Conservation (phyloP, 345 rosid species). For the Bruguiera gymnorhiza region DNA sequence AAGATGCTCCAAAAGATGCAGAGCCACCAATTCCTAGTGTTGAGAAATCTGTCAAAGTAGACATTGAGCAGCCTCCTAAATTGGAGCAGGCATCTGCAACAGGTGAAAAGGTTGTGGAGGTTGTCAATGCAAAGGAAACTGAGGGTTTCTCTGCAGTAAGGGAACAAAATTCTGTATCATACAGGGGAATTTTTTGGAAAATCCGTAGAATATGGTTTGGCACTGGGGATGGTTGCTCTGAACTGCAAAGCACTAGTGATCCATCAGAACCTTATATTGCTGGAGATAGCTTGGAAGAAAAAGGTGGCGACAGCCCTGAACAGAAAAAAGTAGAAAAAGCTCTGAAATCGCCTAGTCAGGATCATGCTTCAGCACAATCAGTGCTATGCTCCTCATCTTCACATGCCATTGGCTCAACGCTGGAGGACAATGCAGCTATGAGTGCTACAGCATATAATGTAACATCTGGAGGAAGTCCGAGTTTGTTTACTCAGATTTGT, state of each 20-base stretch:
- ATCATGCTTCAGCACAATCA: conserved; percentile 7
- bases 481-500: conserved; percentile 35
- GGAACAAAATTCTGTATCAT: conserved; percentile 33
- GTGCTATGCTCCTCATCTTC: conserved; percentile 21
- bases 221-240: conserved; percentile 17
- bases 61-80: conserved; percentile 9
- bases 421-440: conserved; percentile 20
- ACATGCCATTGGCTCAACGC: conserved; percentile 22
- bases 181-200: conserved; percentile 37
- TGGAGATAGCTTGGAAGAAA: conserved; percentile 21
- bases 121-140: conserved; percentile 8
- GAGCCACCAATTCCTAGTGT: conserved; percentile 18
- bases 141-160: conserved; percentile 12
- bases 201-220: conserved; percentile 51
- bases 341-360: conserved; percentile 18
- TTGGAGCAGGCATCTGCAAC: conserved; percentile 22
- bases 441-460: conserved; percentile 20
- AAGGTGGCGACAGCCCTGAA: conserved; percentile 19
- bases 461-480: conserved; percentile 17
- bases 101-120: conserved; percentile 17
- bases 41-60: conserved; percentile 23
- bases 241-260: conserved; percentile 19
- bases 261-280: conserved; percentile 16
- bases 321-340: conserved; percentile 23
- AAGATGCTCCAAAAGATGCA: conserved; percentile 17